A percentile compares a stretch with the other conserved stretches of the same genome.
Evolutionary conservation across 2,329 filamentous ascomycete genomes (phyloP).

Genomic region (Scytalidium lignicola): DNA sequence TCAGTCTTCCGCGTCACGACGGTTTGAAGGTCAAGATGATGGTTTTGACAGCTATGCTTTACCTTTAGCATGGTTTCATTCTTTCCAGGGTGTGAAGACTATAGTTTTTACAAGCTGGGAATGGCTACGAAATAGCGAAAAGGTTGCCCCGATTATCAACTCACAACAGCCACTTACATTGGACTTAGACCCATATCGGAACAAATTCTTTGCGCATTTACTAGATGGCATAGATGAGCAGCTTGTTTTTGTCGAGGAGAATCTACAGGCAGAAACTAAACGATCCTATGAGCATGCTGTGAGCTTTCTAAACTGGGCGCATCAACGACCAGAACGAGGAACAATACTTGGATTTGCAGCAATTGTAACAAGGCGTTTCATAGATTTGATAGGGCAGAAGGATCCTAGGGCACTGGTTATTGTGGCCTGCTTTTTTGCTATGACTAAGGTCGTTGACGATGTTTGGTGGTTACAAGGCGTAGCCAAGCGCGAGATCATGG

Average conservation of each 20-base stretch:
- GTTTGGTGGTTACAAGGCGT: constrained; percentile 67
- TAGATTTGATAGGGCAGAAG: constrained; percentile 53
- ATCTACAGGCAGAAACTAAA: constrained; percentile 29
- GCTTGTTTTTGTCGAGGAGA: constrained; percentile 30
- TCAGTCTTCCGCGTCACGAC: constrained; percentile 57
- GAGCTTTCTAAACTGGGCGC: constrained; percentile 62
- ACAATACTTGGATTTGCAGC: constrained; percentile 60
- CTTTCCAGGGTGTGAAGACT: constrained; percentile 62
- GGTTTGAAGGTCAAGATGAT: constrained; percentile 54
- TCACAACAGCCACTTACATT: constrained; percentile 58
- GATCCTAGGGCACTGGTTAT: constrained; percentile 34
- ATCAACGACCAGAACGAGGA: constrained; percentile 53
- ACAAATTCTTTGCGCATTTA: constrained; percentile 57
- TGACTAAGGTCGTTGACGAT: constrained; percentile 23
- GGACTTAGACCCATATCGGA: constrained; percentile 47
- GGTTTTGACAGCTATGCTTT: constrained; percentile 45
- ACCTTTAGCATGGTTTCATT: constrained; percentile 62
- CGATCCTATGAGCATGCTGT: constrained; percentile 60
- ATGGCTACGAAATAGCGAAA: constrained; percentile 53
- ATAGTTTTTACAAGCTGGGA: constrained; percentile 60
- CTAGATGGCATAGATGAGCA: constrained; percentile 55
- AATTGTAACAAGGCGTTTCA: constrained; percentile 56
- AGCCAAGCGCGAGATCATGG: constrained; percentile 59
- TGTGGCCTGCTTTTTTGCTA: constrained; percentile 24
- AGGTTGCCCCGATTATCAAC: constrained; percentile 57